phyloP scores from a whole-genome alignment of 2,329 filamentous ascomycete genomes.

The Kalaharituber pfeilii region DNA sequence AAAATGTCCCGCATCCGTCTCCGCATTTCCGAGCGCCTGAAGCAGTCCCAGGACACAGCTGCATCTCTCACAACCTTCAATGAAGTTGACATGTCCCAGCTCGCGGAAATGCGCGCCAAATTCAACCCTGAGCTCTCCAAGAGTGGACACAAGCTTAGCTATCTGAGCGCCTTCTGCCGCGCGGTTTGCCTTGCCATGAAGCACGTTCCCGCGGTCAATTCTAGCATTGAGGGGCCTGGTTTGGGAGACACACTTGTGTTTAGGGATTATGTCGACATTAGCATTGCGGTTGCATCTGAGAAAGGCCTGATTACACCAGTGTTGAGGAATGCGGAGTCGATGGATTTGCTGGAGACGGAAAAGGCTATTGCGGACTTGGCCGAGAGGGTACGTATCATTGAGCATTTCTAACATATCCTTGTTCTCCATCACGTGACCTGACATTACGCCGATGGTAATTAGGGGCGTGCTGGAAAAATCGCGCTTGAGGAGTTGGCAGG shows the following conservation, averaged over 20 bases:
- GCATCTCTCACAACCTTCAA: conserved; percentile 97
- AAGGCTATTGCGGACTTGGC: conserved; percentile 81
- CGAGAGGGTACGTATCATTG: conserved; percentile 51
- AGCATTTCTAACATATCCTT: not conserved
- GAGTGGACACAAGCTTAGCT: conserved; percentile 96
- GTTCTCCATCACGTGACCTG: conserved; percentile 8
- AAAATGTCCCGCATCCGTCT: conserved; percentile 99
- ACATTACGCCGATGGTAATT: conserved; percentile 15
- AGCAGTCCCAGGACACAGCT: conserved; percentile 97
- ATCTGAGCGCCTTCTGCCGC: conserved; percentile 94
- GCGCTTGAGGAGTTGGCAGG: conserved; percentile 99
- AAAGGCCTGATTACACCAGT: conserved; percentile 95
- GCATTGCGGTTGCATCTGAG: conserved; percentile 89
- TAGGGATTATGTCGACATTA: conserved; percentile 94
- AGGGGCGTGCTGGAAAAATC: conserved; percentile 89
- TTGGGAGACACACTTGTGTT: conserved; percentile 97
- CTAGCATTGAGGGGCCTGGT: conserved; percentile 87
- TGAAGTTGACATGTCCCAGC: conserved; percentile 94
- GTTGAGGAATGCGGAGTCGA: conserved; percentile 74
- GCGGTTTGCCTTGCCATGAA: conserved; percentile 84
- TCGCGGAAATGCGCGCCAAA: conserved; percentile 92
- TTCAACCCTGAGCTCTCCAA: conserved; percentile 96
- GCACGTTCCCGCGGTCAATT: conserved; percentile 86
- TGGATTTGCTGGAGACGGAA: conserved; percentile 83
- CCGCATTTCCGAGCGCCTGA: conserved; percentile 88